Base-by-base conservation (phyloP, 2,329 filamentous ascomycete genomes). In the Fusarium nygamai region DNA sequence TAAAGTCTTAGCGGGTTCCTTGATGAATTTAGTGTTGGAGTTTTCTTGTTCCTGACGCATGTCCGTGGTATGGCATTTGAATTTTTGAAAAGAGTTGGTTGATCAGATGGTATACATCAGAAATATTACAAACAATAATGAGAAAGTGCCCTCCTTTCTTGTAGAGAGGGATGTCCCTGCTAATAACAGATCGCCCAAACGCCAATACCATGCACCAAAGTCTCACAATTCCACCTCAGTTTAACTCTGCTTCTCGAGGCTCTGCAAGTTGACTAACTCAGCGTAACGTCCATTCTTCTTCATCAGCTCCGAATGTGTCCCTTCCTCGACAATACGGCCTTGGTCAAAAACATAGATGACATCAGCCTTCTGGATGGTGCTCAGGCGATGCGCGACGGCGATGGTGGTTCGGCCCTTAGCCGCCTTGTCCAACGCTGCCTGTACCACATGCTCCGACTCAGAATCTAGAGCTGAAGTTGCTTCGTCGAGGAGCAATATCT, bases 271-370 rank as follows among this genome's bases (percentile, higher is more conserved):
- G 54, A 96, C 94, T 73, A 96, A 82, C 84, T 96, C 93, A 16
- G 89, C 91, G 80, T 96, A 96, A 54, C 92, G 87, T 8, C 93
- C 93, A 72, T 91, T 90, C 80, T 86, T 88, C 74, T 86, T 88
- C 88, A 93, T 91, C 77, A 96, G 81, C 80, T 94, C 93, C 1
- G 85, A 78, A 80, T 98, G 96, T 14, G 91, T 94, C 10, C 96
- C 96, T 75, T 90, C 89, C 85, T 98, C 96, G 3, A 97, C 93
- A 48, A 98, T 90, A 68, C 90, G 89, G 13, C 96, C 96, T 78
- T 94, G 92, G 82, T 98, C 95, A 81, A 98, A 96, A n/a, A 98
- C 96, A 75, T 97, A 98, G 77, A 98, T 98, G 56, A 96, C 85
- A 80, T 98, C 96, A 1, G 96, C 96, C 81, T 96, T 95, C 81